Percentiles rank a stretch among this genome's conserved stretches.
Evolutionary conservation across 148 eudicot species (phyloP).

Genomic region (Persicaria maculosa): DNA sequence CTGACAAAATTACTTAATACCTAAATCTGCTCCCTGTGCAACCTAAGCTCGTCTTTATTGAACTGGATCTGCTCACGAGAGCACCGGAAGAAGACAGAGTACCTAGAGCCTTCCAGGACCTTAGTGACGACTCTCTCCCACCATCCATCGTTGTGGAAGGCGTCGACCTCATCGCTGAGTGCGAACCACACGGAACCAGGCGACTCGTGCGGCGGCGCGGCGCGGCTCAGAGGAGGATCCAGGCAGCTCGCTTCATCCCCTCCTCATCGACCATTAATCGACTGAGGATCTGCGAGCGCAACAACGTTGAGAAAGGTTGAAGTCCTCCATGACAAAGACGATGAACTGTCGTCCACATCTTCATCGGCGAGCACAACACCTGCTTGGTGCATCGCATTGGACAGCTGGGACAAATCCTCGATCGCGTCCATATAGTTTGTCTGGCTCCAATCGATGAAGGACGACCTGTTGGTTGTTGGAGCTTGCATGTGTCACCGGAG

Average conservation of each 20-base stretch:
- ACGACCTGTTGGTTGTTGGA: too few relatives aligned
- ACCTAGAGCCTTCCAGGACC: slow-evolving; percentile 22
- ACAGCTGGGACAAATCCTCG: too few relatives aligned
- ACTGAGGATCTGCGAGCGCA: too few relatives aligned
- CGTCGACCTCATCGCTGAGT: slow-evolving; percentile 51
- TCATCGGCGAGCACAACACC: too few relatives aligned
- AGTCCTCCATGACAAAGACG: too few relatives aligned
- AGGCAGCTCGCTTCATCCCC: slow-evolving; percentile 29
- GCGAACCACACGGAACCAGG: slow-evolving; percentile 13
- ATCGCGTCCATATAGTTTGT: too few relatives aligned
- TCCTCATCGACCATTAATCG: slow-evolving; percentile 31
- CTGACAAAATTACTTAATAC: too few relatives aligned
- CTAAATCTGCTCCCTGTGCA: slow-evolving; percentile 49
- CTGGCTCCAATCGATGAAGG: too few relatives aligned
- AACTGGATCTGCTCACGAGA: slow-evolving; percentile 52
- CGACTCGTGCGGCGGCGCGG: slow-evolving; percentile 36
- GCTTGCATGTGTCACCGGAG: too few relatives aligned
- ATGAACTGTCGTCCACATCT: too few relatives aligned
- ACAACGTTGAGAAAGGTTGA: too few relatives aligned
- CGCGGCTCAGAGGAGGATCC: slow-evolving; percentile 36
- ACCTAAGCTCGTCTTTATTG: slow-evolving; percentile 31
- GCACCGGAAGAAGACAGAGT: slow-evolving; percentile 38
- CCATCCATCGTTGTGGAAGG: slow-evolving; percentile 69
- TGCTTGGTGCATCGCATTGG: too few relatives aligned
- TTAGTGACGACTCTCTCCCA: slow-evolving; percentile 63